phyloP scores from a whole-genome alignment of 208 protist species.

The Leishmania arabica region DNA sequence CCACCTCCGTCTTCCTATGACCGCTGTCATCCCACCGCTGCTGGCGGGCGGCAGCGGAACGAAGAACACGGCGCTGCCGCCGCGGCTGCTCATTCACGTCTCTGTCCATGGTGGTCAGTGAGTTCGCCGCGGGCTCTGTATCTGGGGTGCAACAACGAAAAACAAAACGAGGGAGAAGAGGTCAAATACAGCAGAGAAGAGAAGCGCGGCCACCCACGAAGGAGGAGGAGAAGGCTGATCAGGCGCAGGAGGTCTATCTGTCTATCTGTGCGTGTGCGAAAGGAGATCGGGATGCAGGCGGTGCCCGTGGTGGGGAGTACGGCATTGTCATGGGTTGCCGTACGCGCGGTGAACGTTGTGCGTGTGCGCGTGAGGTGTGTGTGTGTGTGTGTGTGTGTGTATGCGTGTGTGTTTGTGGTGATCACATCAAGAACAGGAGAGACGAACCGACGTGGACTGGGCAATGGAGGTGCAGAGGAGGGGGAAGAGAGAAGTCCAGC shows the following conservation, averaged over 20 bases:
- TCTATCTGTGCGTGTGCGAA: neutral
- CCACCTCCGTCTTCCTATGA: neutral
- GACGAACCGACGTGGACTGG: neutral
- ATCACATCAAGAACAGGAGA: neutral
- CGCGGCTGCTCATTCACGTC: neutral
- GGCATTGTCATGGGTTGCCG: neutral
- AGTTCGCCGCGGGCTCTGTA: neutral
- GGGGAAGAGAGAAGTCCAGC: neutral
- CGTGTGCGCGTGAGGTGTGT: neutral
- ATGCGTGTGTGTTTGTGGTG: neutral
- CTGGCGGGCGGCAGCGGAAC: conserved; percentile 7
- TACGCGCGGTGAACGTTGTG: neutral
- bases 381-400: neutral
- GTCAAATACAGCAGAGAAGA: neutral
- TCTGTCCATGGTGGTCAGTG: neutral
- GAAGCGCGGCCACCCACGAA: neutral
- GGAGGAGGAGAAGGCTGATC: neutral
- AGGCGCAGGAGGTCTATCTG: neutral
- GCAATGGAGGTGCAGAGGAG: neutral
- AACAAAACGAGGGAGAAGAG: neutral
- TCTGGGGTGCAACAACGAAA: neutral
- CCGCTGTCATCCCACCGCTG: neutral
- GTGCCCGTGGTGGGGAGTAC: neutral
- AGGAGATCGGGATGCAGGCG: neutral
- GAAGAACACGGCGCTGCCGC: conserved; percentile 21